Percentiles rank a stretch among this genome's conserved stretches.
These are phyloP conservation scores for Ophiorrhiza pumila DNA, from an alignment of 257 asterid genomes.

Conservation along the genomic window DNA sequence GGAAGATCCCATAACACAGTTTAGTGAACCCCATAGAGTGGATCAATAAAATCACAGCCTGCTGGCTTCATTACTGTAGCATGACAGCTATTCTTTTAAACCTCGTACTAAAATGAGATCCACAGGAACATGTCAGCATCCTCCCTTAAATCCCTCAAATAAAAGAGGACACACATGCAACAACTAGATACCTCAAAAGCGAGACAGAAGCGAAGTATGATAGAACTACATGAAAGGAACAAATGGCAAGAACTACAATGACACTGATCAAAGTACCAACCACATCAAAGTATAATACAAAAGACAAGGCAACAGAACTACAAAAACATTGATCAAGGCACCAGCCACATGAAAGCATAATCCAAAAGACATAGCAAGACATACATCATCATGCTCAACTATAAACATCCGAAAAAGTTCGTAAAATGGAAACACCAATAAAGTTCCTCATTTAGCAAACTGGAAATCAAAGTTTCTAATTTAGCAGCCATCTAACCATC, in stretches of 20 bases:
- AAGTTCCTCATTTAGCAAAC: background rate
- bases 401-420: too few species aligned
- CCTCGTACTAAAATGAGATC: background rate
- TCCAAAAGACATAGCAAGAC: background rate
- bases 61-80: background rate
- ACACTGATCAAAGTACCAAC: background rate
- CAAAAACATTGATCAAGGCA: too few species aligned
- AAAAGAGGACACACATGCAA: background rate
- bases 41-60: background rate
- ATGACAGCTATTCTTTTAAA: background rate
- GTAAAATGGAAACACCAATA: background rate
- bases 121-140: background rate
- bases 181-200: background rate
- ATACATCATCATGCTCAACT: background rate
- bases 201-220: background rate
- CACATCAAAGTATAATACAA: background rate
- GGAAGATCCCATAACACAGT: background rate
- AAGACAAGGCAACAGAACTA: background rate
- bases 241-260: background rate
- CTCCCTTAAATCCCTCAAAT: background rate
- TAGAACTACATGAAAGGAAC: background rate
- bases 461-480: background rate
- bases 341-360: background rate
- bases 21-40: background rate
- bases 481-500: slow-evolving; percentile 2